phyloP scores from a whole-genome alignment of 2,329 filamentous ascomycete genomes.

The Ceratocystis destructans region DNA sequence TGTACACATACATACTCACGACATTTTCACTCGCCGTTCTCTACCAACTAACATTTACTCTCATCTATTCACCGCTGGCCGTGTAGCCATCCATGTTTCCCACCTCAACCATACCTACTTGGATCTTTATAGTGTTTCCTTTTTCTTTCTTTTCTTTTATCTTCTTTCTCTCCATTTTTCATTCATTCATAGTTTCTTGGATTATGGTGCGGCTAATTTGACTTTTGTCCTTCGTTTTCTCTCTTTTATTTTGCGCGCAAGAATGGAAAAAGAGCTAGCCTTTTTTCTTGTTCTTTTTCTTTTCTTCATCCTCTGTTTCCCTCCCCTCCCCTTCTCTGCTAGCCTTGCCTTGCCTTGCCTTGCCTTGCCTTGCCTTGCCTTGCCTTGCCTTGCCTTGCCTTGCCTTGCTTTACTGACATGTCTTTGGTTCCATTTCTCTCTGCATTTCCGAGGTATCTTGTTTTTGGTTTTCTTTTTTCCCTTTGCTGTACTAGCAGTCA shows the following conservation, averaged over 20 bases:
- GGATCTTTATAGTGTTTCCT: background rate
- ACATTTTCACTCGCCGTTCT: background rate
- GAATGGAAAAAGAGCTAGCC: background rate
- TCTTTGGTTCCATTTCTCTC: background rate
- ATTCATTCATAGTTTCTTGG: background rate
- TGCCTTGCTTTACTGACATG: too few relatives aligned
- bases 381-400: too few relatives aligned
- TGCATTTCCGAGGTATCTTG: background rate
- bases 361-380: too few relatives aligned
- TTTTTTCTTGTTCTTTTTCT: background rate
- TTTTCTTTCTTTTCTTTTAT: background rate
- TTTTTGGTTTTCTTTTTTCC: background rate
- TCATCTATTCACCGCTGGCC: too few relatives aligned
- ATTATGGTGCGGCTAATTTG: slow-evolving; percentile 7
- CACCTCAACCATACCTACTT: background rate
- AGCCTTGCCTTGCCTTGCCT: too few relatives aligned
- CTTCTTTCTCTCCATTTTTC: background rate
- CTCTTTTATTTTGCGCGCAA: background rate
- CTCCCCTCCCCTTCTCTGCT: background rate
- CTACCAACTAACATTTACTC: too few relatives aligned
- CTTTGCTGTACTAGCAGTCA: background rate
- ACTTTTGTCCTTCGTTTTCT: background rate
- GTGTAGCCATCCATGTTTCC: background rate
- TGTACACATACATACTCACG: background rate
- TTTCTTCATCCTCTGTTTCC: background rate